Conservation (phyloP, 1,139 yeast genomes). For the Scheffersomyces titani region DNA sequence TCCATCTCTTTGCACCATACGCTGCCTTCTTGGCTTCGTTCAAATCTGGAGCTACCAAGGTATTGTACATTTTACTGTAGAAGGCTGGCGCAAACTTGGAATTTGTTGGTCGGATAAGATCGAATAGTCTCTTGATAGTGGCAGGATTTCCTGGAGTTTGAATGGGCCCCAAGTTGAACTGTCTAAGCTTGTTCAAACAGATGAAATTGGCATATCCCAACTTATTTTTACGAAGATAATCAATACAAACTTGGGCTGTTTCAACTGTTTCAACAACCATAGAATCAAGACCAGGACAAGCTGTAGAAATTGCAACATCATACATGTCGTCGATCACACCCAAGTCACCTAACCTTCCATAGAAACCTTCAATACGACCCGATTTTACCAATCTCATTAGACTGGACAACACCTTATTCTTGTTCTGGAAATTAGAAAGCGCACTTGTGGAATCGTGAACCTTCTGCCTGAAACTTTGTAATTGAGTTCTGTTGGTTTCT, state of each 20-base stretch:
- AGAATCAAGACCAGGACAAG: slow-evolving; percentile 88
- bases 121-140: slow-evolving; percentile 79
- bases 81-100: slow-evolving; percentile 81
- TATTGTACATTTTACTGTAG: slow-evolving; percentile 81
- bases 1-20: slow-evolving; percentile 74
- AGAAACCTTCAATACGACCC: slow-evolving; percentile 83
- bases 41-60: slow-evolving; percentile 80
- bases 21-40: slow-evolving; percentile 87
- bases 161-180: slow-evolving; percentile 60
- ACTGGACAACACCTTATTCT: slow-evolving; percentile 71
- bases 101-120: slow-evolving; percentile 70
- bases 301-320: slow-evolving; percentile 94
- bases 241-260: slow-evolving; percentile 89
- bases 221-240: slow-evolving; percentile 77
- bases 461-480: slow-evolving; percentile 60
- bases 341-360: slow-evolving; percentile 88
- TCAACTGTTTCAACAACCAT: slow-evolving; percentile 94
- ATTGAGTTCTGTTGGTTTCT: slow-evolving; percentile 51
- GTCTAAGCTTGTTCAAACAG: slow-evolving; percentile 71
- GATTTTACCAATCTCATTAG: slow-evolving; percentile 69
- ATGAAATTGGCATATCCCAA: slow-evolving; percentile 91
- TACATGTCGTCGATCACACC: slow-evolving; percentile 86
- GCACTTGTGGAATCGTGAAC: slow-evolving; percentile 66
- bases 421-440: slow-evolving; percentile 60
- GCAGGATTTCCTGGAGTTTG: slow-evolving; percentile 68